Percentiles rank a stretch among this genome's conserved stretches.
Conservation (phyloP, 257 asterid genomes). For the Gentiana macrophylla region DNA sequence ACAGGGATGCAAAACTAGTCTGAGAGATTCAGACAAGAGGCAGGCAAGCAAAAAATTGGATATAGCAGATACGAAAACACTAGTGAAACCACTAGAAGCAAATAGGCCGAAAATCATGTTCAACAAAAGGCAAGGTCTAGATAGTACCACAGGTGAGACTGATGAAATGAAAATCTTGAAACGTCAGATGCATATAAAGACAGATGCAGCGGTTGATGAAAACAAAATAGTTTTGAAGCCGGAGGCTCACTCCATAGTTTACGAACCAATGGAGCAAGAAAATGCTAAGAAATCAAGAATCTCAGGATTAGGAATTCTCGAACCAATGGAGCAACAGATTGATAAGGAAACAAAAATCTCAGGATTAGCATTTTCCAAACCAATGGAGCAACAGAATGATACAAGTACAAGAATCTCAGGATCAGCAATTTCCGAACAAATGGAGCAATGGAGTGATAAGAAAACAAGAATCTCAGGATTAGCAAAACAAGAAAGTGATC, state of each 20-base stretch:
- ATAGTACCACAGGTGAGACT: slow-evolving; percentile 8
- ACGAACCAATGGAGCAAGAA: too few relatives aligned
- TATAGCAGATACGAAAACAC: slow-evolving; percentile 19
- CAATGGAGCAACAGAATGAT: too few relatives aligned
- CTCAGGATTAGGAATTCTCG: too few relatives aligned
- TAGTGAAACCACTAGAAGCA: slow-evolving; percentile 18
- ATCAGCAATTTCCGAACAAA: slow-evolving; percentile 18
- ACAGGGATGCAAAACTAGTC: slow-evolving; percentile 26
- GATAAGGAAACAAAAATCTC: too few relatives aligned
- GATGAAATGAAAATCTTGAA: slow-evolving; percentile 18
- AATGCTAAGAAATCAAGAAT: too few relatives aligned
- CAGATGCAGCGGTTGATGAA: slow-evolving; percentile 26
- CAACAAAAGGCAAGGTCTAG: slow-evolving; percentile 10
- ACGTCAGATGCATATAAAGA: slow-evolving; percentile 32
- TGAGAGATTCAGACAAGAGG: slow-evolving; percentile 27
- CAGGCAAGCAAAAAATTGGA: slow-evolving; percentile 22
- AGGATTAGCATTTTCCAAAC: too few relatives aligned
- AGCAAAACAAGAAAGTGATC: slow-evolving; percentile 22
- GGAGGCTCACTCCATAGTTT: slow-evolving; percentile 19
- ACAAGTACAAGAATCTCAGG: too few relatives aligned
- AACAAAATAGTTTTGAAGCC: slow-evolving; percentile 18
- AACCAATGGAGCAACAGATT: too few relatives aligned
- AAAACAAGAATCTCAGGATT: slow-evolving; percentile 16
- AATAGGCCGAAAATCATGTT: slow-evolving; percentile 21
- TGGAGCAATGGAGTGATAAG: slow-evolving; percentile 29